Percentiles rank a stretch among this genome's conserved stretches.
phyloP scores from a whole-genome alignment of 2,329 filamentous ascomycete species.

The Penicillium sp. region DNA sequence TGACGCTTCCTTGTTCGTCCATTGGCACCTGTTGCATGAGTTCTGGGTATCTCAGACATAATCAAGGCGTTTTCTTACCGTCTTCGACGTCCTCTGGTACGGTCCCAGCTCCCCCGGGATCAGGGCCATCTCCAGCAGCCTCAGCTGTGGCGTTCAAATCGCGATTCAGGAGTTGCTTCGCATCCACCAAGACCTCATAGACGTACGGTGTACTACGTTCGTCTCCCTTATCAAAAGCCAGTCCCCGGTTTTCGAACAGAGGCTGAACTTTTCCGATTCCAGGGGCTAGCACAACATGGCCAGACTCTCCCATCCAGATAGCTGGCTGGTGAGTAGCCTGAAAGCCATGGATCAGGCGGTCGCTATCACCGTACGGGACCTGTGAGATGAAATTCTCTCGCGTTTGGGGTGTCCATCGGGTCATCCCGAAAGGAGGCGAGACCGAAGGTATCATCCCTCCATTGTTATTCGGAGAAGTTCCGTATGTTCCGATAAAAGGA shows the following conservation, averaged over 20 bases:
- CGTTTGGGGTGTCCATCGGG: constrained; percentile 52
- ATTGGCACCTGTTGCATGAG: constrained; percentile 34
- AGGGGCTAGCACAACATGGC: constrained; percentile 46
- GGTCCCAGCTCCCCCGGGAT: constrained; percentile 42
- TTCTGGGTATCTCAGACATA: background rate
- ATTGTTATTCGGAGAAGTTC: constrained; percentile 18
- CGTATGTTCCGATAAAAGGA: constrained; percentile 22
- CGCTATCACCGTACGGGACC: constrained; percentile 47
- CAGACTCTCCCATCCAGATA: constrained; percentile 54
- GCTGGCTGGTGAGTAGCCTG: constrained; percentile 53
- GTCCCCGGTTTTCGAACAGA: constrained; percentile 43
- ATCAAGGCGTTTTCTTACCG: background rate
- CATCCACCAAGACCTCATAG: constrained; percentile 47
- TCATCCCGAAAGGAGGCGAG: constrained; percentile 44
- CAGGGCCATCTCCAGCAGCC: constrained; percentile 32
- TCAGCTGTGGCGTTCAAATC: constrained; percentile 39
- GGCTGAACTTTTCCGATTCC: constrained; percentile 35
- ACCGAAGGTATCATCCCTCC: constrained; percentile 26
- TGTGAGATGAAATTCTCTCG: constrained; percentile 52
- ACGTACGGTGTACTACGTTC: constrained; percentile 48
- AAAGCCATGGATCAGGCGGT: constrained; percentile 48
- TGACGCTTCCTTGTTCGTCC: constrained; percentile 36
- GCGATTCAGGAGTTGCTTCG: constrained; percentile 31
- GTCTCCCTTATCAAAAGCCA: constrained; percentile 44
- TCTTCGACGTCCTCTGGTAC: constrained; percentile 37